Base-by-base conservation (phyloP, 2,329 filamentous ascomycete genomes). In the Rasamsonia emersonii region DNA sequence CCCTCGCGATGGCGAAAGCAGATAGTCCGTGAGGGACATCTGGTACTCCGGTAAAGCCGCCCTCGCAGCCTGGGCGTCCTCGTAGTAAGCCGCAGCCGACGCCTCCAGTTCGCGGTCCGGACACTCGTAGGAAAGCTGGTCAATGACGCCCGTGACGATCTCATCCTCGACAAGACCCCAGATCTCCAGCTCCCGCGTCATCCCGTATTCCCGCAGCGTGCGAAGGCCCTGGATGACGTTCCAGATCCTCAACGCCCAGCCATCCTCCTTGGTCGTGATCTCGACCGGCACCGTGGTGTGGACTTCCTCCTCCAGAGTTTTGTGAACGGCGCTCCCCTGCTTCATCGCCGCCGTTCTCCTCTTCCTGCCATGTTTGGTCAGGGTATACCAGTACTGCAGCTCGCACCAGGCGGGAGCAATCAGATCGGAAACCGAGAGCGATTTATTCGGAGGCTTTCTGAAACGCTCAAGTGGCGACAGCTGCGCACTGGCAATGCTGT, bases 341-440 rank as follows among this genome's bases (percentile, higher is more conserved):
- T 78, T 80, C 91, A 98, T 98, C 0, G 85, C 86, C 2, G 73
- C 59, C 1, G 88, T 96, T 19, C 69, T 69, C 33, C 73, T 80
- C 53, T 82, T 88, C 36, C 74, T 75, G 1, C 89, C 91, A 50
- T 80, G 75, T 33, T 75, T 78, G 3, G 79, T 83, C 33, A 98
- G 69, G 0, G 77, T 84, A 60, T 93, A 95, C 68, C 78, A 86
- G 49, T 94, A 93, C 55, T 96, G 88, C 37, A 96, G 58, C 58
- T 98, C 89, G 56, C 91, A 98, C 91, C 91, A 98, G 5, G 88
- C 80, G 2, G 88, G 88, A 1, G 85, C 82, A 0, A 88, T 77
- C 15, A 96, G 63, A 56, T 98, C 91, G 2, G 84, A 86, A 1
- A 96, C 91, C 0, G 83, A 86, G 5, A 96, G 70, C 0, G 83